A percentile compares a stretch with the other conserved stretches of the same genome.
phyloP scores from a whole-genome alignment of 108 stramenopile genomes.

The Conticribra weissflogii region DNA sequence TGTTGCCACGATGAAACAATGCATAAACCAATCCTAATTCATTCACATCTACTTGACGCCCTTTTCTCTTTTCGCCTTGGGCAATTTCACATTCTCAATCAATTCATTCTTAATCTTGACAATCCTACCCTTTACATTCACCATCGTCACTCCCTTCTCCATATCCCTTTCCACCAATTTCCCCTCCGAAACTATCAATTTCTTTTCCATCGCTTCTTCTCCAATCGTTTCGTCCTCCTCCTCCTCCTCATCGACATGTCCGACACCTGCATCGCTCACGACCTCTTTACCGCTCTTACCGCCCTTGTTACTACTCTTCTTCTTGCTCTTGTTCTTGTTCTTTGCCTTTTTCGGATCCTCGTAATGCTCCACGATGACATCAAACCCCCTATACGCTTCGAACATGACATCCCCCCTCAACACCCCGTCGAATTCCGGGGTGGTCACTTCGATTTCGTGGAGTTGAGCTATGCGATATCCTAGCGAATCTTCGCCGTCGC shows the following conservation, averaged over 20 bases:
- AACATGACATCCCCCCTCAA: slow-evolving; percentile 52
- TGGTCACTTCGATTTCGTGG: slow-evolving; percentile 82
- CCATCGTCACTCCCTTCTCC: slow-evolving; percentile 50
- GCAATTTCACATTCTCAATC: slow-evolving; percentile 58
- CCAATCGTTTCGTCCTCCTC: slow-evolving; percentile 44
- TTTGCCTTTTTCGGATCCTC: slow-evolving; percentile 59
- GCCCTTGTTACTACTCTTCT: not conserved
- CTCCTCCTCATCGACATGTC: not conserved
- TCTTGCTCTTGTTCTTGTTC: slow-evolving; percentile 22
- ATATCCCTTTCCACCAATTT: slow-evolving; percentile 61
- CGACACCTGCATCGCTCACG: not conserved
- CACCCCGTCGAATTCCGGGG: slow-evolving; percentile 52
- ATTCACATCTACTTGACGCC: slow-evolving; percentile 34
- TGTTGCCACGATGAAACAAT: too few species aligned
- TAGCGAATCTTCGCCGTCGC: slow-evolving; percentile 33
- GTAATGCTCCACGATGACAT: slow-evolving; percentile 60
- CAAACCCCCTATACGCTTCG: slow-evolving; percentile 79
- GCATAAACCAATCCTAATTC: too few species aligned
- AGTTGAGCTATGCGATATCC: slow-evolving; percentile 56
- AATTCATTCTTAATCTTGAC: slow-evolving; percentile 68
- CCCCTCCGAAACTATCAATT: slow-evolving; percentile 55
- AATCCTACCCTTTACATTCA: slow-evolving; percentile 80
- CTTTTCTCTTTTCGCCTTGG: slow-evolving; percentile 83
- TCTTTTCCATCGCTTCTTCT: slow-evolving; percentile 19
- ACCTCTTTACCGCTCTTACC: not conserved